phyloP scores from a whole-genome alignment of 345 rosid genomes.

The Eucalyptus caleyi region DNA sequence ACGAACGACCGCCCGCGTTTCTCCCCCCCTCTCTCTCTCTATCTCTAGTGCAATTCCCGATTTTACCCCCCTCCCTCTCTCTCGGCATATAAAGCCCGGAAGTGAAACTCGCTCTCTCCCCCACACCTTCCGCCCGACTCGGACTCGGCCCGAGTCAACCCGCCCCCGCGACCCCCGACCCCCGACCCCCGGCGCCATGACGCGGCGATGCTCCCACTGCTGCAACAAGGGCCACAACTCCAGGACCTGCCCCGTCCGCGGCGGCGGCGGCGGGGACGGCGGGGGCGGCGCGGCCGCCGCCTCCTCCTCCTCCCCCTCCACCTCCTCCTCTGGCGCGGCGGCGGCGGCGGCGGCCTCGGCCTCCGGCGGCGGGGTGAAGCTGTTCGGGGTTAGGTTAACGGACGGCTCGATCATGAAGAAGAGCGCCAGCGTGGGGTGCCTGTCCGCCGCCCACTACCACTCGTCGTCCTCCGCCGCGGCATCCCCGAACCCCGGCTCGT shows the following conservation, averaged over 20 bases:
- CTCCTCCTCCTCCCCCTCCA: background rate
- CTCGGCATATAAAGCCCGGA: background rate
- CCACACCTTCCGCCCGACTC: background rate
- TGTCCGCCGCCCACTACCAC: constrained; percentile 50
- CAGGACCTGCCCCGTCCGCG: constrained; percentile 68
- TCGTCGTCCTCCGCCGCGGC: constrained; percentile 64
- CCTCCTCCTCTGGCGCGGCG: background rate
- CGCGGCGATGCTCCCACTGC: constrained; percentile 86
- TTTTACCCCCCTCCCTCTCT: background rate
- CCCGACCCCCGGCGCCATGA: constrained; percentile 5
- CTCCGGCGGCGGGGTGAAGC: constrained; percentile 26
- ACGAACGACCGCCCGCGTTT: background rate
- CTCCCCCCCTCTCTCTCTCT: background rate
- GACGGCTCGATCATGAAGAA: constrained; percentile 92
- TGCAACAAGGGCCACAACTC: constrained; percentile 91
- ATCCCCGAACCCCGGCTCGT: constrained; percentile 49
- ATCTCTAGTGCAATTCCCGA: background rate
- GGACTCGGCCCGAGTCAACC: background rate
- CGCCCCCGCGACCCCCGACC: background rate
- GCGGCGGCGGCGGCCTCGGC: background rate
- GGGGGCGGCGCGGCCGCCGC: background rate
- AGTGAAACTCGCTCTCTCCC: background rate
- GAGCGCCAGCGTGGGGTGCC: constrained; percentile 91
- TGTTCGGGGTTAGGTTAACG: constrained; percentile 80
- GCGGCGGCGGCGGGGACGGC: background rate